Evolutionary conservation across 2,329 filamentous ascomycete genomes (phyloP).

Genomic region (Gaeumannomyces tritici): DNA sequence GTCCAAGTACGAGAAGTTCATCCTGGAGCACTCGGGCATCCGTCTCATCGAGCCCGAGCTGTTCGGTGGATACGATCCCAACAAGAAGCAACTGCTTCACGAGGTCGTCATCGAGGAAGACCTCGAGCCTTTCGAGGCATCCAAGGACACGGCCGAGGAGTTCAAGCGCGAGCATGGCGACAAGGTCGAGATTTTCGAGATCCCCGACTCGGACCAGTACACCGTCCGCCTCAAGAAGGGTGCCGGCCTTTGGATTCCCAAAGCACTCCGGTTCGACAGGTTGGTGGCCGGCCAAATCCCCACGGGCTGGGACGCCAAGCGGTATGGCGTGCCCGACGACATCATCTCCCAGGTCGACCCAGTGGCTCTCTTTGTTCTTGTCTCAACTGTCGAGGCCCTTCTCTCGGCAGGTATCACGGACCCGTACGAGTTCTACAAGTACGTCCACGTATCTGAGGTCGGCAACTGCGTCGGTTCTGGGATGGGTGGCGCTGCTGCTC

Average conservation of each 20-base stretch:
- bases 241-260: constrained; percentile 88
- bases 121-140: constrained; percentile 91
- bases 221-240: constrained; percentile 93
- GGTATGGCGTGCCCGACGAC: constrained; percentile 92
- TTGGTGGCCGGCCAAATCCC: constrained; percentile 95
- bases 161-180: constrained; percentile 96
- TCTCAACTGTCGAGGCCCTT: constrained; percentile 85
- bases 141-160: constrained; percentile 93
- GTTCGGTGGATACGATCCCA: constrained; percentile 93
- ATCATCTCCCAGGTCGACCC: constrained; percentile 97
- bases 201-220: constrained; percentile 87
- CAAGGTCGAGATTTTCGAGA: constrained; percentile 95
- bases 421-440: constrained; percentile 99
- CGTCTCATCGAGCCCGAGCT: constrained; percentile 96
- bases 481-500: constrained; percentile 87
- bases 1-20: constrained; percentile 92
- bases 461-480: constrained; percentile 98
- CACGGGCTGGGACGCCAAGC: constrained; percentile 93
- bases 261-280: constrained; percentile 93
- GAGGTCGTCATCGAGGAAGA: constrained; percentile 97
- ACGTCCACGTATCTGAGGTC: constrained; percentile 94
- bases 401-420: constrained; percentile 93
- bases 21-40: constrained; percentile 93
- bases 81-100: constrained; percentile 96
- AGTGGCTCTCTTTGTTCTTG: constrained; percentile 88